Evolutionary conservation across 2,329 filamentous ascomycete genomes (phyloP), one percentile per base, ranked within the genome.

Genomic region (Aspergillus sp.): DNA sequence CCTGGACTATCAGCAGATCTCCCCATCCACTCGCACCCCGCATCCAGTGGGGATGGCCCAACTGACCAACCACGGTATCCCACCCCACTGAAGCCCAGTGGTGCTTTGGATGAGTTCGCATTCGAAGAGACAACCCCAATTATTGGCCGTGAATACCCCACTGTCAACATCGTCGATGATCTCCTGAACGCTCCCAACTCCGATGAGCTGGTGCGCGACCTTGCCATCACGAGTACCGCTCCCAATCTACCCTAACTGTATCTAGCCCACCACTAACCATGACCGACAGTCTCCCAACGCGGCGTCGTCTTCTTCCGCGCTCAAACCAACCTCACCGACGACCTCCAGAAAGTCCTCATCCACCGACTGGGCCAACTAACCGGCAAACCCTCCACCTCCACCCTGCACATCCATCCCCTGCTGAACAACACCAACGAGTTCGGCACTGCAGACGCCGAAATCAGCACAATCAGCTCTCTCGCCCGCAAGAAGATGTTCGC

Each of bases 271-370:
- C 8, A 27, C 54, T 63, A 42, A 62, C 41, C 8, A 42, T 17
- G 3, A 3, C 13, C 13, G 5, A 8, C 32, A 89, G 87, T 90
- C 64, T 90, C 88, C 1, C 83, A 85, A 58, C 84, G 88, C 0
- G 88, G 88, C 5, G 88, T 90, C 3, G 87, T 90, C 19, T 89
- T 90, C 76, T 89, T 90, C 75, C 83, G 87, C 15, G 82, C 83
- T 21, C 88, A 90, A 64, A 77, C 85, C 65, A 78, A 82, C 67
- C 74, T 90, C 38, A 82, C 81, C 63, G 83, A 88, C 66, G 84
- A 86, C 1, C 79, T 87, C 1, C 87, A 89, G 67, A 91, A 91
- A 75, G 78, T 86, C 57, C 79, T 91, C 0, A 84, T 85, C 30
- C 78, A 85, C 8, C 80, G 81, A 1, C 79, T 90, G 1, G 87